Evolutionary conservation across 805 yeast species (phyloP), one percentile per base, ranked within the genome.

Genomic region (Kluyveromyces siamensis): DNA sequence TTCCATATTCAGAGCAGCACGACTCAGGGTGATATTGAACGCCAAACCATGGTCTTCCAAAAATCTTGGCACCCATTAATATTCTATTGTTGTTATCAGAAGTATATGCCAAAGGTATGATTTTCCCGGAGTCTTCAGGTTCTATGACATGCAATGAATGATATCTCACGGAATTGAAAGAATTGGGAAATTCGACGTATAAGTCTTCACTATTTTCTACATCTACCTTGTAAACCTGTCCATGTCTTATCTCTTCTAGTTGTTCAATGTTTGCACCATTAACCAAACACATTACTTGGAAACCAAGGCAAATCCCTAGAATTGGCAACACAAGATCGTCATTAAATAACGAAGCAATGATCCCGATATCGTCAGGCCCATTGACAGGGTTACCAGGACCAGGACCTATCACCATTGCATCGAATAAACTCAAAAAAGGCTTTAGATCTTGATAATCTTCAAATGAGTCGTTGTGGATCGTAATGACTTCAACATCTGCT

Each of bases 11-110:
- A 0, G 97, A 88, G 57, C 96, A 87, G 38, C 91, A 80, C 1
- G 96, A 88, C 60, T 93, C 99, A 0, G 99, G 99, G 60, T 93
- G 99, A 60, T 90, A 95, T 60, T 93, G 99, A 2, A 93, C 97
- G 0, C 96, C 99, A 63, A 73, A 91, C 69, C 84, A 85, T 0
- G 97, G 97, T 18, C 69, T 66, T 0, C 37, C 17, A 0, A 44
- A 55, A 58, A 87, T 90, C 59, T 70, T 75, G 0, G 76, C 93
- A 0, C 95, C 96, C 99, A 93, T 93, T 30, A 87, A 61, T 6
- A 84, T 67, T 38, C 60, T 59, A 4, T 71, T 71, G 36, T 70
- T 61, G 14, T 61, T 72, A 46, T 72, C 77, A n/a, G 53, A 37
- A 37, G 90, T 77, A 52, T 69, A 68, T 0, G 93, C 95, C 48